phyloP scores from a whole-genome alignment of 345 rosid genomes.

The Eucalyptus curtisii region DNA sequence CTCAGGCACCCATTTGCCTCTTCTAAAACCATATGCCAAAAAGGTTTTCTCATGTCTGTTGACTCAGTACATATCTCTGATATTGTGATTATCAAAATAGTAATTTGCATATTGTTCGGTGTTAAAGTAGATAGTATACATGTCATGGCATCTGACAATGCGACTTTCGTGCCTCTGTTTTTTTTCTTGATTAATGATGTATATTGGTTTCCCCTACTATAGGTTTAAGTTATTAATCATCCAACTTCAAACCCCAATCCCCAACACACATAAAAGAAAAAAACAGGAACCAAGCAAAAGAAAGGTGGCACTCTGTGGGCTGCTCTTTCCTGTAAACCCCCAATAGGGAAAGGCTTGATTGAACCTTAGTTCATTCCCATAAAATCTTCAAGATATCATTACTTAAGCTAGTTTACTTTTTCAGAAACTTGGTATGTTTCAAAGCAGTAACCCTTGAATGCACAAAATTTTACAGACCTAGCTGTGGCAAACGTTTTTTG shows the following conservation, averaged over 20 bases:
- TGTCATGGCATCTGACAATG: no score
- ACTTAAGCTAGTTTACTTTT: background rate
- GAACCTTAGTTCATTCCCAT: background rate
- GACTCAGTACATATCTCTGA: background rate
- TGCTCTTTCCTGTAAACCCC: background rate
- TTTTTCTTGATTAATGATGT: background rate
- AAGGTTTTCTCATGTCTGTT: background rate
- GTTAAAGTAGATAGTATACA: background rate
- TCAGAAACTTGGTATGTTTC: background rate
- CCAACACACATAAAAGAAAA: background rate
- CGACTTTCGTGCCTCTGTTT: no score
- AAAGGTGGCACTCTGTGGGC: background rate
- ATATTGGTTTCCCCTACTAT: no score
- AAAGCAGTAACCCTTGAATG: background rate
- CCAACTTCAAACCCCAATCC: background rate
- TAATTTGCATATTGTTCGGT: background rate
- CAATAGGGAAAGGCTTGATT: background rate
- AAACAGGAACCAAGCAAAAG: background rate
- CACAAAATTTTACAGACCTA: background rate
- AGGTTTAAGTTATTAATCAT: background rate
- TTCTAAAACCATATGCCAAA: background rate
- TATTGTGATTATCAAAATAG: background rate
- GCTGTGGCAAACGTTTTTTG: background rate
- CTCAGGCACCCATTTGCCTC: background rate
- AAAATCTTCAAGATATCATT: background rate